Evolutionary conservation across 441 rosid species (phyloP).

Genomic region (Pelargonium citronellum): DNA sequence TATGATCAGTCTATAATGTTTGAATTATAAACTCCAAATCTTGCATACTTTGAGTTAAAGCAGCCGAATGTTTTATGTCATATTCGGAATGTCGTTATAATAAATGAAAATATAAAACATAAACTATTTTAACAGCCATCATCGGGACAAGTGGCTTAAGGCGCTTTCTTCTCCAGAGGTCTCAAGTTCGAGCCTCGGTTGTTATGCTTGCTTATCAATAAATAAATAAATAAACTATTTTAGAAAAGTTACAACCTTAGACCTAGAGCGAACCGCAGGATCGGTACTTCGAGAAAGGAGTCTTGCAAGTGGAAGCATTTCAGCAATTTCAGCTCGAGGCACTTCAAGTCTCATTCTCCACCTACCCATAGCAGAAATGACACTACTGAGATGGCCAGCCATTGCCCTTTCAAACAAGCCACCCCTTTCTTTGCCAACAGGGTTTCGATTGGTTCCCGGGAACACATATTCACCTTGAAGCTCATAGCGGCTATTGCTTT

Average conservation of each 20-base stretch:
- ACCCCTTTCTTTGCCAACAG: slow-evolving; percentile 63
- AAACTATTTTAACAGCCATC: too few species aligned
- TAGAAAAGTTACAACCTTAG: slow-evolving; percentile 60
- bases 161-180: too few species aligned
- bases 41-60: not conserved
- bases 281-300: slow-evolving; percentile 95
- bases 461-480: slow-evolving; percentile 99
- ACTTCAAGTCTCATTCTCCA: slow-evolving; percentile 99
- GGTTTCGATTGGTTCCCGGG: slow-evolving; percentile 79
- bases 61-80: not conserved
- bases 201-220: too few species aligned
- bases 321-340: slow-evolving; percentile 95
- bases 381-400: slow-evolving; percentile 93
- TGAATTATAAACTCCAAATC: not conserved
- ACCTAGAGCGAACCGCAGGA: slow-evolving; percentile 93
- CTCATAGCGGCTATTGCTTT: slow-evolving; percentile 86
- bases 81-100: slow-evolving; percentile 5
- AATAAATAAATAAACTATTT: too few species aligned
- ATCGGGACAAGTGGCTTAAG: too few species aligned
- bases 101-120: slow-evolving; percentile 4
- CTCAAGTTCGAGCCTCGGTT: too few species aligned
- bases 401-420: slow-evolving; percentile 84
- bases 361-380: slow-evolving; percentile 98
- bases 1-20: not conserved
- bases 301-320: slow-evolving; percentile 99